Base-by-base conservation (phyloP, 1,284 basidiomycete species). In the Omphalotus olearius region DNA sequence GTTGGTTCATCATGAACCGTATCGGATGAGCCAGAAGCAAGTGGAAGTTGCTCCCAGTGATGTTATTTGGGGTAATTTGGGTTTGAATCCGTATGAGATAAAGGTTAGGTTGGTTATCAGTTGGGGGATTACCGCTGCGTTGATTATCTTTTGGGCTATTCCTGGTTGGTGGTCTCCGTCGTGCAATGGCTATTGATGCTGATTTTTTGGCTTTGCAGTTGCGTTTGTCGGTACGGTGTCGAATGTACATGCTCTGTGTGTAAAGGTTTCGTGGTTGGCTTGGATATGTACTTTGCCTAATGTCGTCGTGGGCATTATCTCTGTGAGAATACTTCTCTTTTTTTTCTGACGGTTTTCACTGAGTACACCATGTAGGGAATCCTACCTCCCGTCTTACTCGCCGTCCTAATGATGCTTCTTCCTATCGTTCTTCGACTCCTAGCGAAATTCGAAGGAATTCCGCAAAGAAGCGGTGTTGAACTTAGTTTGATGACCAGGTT, bases 401-500 rank as follows among this genome's bases (percentile, higher is more conserved):
- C 93, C 0, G 46, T 98, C 23, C 78, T 98, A 47, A 94, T 96
- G 83, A 84, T 92, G 82, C 75, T 98, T 1, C 75, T 98, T 10
- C 95, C 95, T 1, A 91, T 95, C 59, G 64, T 98, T 18, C 71
- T 98, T 47, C 82, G 88, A 53, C 66, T 90, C n/a, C 68, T 93
- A 40, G 87, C 82, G 11, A 73, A 78, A 26, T 85, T 92, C 55
- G 87, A 93, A 66, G 91, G 92, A 33, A 86, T 91, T 18, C 91
- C 91, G 0, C 86, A 88, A 56, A 73, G 73, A 28, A 91, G 88
- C 2, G 87, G 85, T 5, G 74, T 98, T 52, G 96, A 98, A 64
- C 77, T 97, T 18, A 90, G 88, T 53, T 72, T 98, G 57, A 97
- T 98, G 90, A 83, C 83, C 4, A 80, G 96, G 37, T 98, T 82